phyloP scores from a whole-genome alignment of 1,284 basidiomycete genomes.

The Boletus calvinii region DNA sequence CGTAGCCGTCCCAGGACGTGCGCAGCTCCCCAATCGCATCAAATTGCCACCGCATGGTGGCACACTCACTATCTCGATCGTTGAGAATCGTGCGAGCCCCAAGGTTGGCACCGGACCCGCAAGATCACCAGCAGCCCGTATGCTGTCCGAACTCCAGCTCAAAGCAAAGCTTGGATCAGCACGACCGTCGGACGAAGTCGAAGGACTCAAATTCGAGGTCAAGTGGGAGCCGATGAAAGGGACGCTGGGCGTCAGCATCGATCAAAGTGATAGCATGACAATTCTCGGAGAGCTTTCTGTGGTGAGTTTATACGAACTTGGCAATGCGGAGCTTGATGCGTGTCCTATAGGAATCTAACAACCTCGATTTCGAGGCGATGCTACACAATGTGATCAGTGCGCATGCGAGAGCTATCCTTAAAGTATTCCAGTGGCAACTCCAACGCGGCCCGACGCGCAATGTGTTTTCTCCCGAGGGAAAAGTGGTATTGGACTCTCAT shows the following conservation, averaged over 20 bases:
- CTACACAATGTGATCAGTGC: slow-evolving; percentile 56
- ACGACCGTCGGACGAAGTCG: slow-evolving; percentile 68
- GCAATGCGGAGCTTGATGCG: slow-evolving; percentile 1
- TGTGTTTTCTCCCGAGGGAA: slow-evolving; percentile 60
- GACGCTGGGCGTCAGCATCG: slow-evolving; percentile 55
- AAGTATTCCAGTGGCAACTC: slow-evolving; percentile 51
- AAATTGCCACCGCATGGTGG: slow-evolving; percentile 61
- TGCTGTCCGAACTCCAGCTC: slow-evolving; percentile 61
- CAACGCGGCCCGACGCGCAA: slow-evolving; percentile 47
- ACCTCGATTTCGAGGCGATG: slow-evolving; percentile 69
- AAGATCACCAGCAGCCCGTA: slow-evolving; percentile 50
- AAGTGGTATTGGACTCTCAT: slow-evolving; percentile 52
- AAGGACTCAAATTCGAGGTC: slow-evolving; percentile 55
- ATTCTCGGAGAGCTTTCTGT: slow-evolving; percentile 46
- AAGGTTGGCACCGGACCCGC: slow-evolving; percentile 40
- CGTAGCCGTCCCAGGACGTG: slow-evolving; percentile 36
- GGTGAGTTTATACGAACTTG: slow-evolving; percentile 31
- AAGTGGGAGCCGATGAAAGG: slow-evolving; percentile 65
- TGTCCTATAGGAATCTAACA: slow-evolving; percentile 53
- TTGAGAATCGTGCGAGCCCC: slow-evolving; percentile 38
- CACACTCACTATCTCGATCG: slow-evolving; percentile 49
- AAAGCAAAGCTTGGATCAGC: slow-evolving; percentile 53
- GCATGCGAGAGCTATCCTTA: slow-evolving; percentile 62
- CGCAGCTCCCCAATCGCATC: slow-evolving; percentile 31
- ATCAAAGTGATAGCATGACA: slow-evolving; percentile 42